Conservation (phyloP, 2,329 filamentous ascomycete species). For the Parastagonospora avenae region DNA sequence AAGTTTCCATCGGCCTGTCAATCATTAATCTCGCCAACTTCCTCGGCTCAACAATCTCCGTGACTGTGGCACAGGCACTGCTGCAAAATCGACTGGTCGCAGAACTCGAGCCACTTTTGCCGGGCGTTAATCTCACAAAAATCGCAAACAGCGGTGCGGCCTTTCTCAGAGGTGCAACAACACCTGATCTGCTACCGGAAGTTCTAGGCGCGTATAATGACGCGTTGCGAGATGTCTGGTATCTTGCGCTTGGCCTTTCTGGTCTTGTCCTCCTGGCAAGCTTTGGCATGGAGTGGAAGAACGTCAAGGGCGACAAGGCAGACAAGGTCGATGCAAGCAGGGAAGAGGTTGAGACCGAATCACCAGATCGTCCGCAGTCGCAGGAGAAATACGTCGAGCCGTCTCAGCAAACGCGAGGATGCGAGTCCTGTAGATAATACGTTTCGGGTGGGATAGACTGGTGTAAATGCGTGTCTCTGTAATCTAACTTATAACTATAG, state of each 20-base stretch:
- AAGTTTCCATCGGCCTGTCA: slow-evolving; percentile 44
- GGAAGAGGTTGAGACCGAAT: too few species aligned
- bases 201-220: background rate
- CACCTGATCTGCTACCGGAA: background rate
- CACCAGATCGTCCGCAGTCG: too few species aligned
- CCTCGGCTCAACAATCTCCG: background rate
- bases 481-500: too few species aligned
- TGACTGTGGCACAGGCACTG: background rate
- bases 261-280: background rate
- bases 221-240: background rate
- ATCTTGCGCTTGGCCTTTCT: background rate
- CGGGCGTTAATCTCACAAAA: background rate
- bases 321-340: background rate
- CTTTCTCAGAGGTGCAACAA: background rate
- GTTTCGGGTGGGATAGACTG: too few species aligned
- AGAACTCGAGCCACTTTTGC: background rate
- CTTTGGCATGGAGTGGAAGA: background rate
- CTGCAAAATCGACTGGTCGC: background rate
- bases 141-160: background rate
- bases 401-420: too few species aligned
- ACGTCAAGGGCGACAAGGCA: background rate
- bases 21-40: background rate
- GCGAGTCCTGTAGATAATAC: too few species aligned
- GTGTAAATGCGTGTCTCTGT: too few species aligned
- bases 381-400: too few species aligned